Conservation (phyloP, 2,329 filamentous ascomycete genomes). For the Dactylonectria macrodidyma region DNA sequence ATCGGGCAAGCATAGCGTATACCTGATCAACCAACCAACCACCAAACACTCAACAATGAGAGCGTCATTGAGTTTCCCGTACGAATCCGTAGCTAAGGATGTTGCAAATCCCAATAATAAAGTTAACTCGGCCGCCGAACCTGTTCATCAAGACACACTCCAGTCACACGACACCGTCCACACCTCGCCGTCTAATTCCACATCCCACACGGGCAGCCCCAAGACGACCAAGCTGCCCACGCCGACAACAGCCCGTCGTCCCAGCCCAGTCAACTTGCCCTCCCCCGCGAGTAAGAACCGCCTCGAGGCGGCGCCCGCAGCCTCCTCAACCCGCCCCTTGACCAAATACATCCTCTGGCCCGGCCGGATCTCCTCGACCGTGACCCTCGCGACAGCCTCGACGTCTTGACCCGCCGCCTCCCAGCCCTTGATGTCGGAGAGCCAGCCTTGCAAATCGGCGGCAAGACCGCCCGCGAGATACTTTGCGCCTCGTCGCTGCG, state of each 20-base stretch:
- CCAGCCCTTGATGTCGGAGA: conserved; percentile 58
- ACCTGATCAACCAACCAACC: too few relatives aligned
- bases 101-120: background rate
- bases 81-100: background rate
- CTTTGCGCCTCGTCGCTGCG: conserved; percentile 53
- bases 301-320: conserved; percentile 15
- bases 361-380: conserved; percentile 49
- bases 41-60: background rate
- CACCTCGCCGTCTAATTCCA: conserved; percentile 50
- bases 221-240: conserved; percentile 52
- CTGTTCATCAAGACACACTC: conserved; percentile 43
- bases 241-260: conserved; percentile 45
- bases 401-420: conserved; percentile 39
- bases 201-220: conserved; percentile 57
- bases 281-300: conserved; percentile 56
- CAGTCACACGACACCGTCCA: conserved; percentile 60
- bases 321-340: conserved; percentile 32
- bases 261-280: conserved; percentile 55
- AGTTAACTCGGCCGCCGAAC: background rate
- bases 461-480: conserved; percentile 57
- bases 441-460: conserved; percentile 57
- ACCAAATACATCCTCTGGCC: conserved; percentile 56
- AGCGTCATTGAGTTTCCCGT: too few relatives aligned
- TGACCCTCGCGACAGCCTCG: conserved; percentile 43
- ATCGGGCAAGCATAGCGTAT: too few relatives aligned